These are phyloP conservation scores for Limtongia smithiae DNA, from an alignment of 805 yeast species.

Conservation along the genomic window DNA sequence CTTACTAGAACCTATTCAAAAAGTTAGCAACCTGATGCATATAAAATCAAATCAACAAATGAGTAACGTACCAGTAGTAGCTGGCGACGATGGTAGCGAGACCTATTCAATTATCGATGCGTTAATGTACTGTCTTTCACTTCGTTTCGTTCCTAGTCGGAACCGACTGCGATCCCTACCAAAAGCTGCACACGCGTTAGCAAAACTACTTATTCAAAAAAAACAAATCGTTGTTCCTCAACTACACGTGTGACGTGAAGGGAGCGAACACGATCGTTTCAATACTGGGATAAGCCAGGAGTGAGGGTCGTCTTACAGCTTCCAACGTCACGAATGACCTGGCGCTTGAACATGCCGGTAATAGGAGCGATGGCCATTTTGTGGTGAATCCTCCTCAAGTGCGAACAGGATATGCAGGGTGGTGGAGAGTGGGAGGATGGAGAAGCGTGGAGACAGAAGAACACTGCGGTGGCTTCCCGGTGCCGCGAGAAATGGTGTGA, in stretches of 20 bases:
- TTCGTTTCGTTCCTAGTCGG: background rate
- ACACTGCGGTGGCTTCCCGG: too few species aligned
- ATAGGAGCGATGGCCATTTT: constrained; percentile 28
- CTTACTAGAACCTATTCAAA: constrained; percentile 15
- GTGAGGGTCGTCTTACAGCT: background rate
- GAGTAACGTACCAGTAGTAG: constrained; percentile 15
- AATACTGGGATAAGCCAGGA: background rate
- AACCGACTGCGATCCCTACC: too few species aligned
- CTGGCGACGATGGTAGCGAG: constrained; percentile 1
- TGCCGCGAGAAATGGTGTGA: too few species aligned
- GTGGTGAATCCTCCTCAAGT: too few species aligned
- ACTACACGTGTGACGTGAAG: background rate
- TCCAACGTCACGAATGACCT: constrained; percentile 12
- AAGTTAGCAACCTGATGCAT: background rate
- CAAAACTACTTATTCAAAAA: too few species aligned
- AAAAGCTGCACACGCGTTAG: too few species aligned
- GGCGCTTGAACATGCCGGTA: constrained; percentile 21
- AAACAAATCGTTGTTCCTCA: background rate
- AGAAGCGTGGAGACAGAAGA: too few species aligned
- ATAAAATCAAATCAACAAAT: background rate
- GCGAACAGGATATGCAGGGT: too few species aligned
- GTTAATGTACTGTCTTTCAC: background rate
- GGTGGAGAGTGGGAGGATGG: too few species aligned
- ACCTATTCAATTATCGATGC: background rate
- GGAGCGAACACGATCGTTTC: background rate